phyloP scores from a whole-genome alignment of 169 alveolate genomes.

The Haemoproteus tartakovskyi region DNA sequence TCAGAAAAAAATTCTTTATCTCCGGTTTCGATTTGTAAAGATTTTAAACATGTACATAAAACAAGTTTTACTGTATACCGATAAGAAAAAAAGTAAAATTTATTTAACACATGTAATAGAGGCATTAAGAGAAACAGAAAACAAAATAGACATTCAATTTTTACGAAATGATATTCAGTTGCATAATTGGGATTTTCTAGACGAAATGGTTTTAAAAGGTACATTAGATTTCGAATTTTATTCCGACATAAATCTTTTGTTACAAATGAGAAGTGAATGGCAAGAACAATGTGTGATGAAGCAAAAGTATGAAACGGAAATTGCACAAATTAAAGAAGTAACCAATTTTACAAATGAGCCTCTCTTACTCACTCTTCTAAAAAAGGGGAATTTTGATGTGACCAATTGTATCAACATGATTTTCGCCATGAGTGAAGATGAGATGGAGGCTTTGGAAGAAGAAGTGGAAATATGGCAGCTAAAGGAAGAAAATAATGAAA shows the following conservation, averaged over 20 bases:
- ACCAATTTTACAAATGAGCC: background rate
- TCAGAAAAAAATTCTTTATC: conserved; percentile 4
- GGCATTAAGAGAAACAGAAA: conserved; percentile 11
- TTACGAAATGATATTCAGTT: conserved; percentile 38
- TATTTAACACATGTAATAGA: conserved; percentile 14
- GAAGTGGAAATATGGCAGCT: no score
- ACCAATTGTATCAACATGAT: no score
- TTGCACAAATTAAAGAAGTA: conserved; percentile 27
- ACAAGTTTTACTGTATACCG: conserved; percentile 5
- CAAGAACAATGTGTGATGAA: background rate
- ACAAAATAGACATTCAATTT: conserved; percentile 2
- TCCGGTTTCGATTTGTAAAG: conserved; percentile 13
- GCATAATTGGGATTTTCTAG: conserved; percentile 21
- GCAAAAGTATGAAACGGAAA: conserved; percentile 28
- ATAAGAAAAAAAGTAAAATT: conserved; percentile 8
- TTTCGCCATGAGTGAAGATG: no score
- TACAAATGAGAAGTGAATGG: conserved; percentile 5
- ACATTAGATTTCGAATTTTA: conserved; percentile 23
- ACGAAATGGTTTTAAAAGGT: background rate
- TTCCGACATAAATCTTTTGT: conserved; percentile 9
- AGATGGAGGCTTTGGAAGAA: no score
- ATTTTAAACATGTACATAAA: conserved; percentile 13
- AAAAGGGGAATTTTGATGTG: no score
- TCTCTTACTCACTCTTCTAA: no score
- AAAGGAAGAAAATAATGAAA: no score